Base-by-base conservation (phyloP, 306 rosid species). In the Fagus sylvatica region DNA sequence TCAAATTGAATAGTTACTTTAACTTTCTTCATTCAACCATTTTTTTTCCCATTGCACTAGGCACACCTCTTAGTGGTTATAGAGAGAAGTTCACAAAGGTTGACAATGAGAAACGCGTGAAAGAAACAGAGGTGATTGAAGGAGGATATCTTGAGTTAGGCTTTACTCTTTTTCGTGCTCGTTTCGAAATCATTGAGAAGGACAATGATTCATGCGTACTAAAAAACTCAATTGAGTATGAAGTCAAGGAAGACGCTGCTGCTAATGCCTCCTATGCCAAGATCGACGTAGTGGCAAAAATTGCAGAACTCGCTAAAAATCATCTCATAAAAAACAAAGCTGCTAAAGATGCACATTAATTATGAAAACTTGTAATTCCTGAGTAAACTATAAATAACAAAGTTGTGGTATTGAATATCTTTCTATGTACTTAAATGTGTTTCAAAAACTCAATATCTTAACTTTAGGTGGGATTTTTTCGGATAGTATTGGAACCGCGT, bases 181-280 rank as follows among this genome's bases (percentile, higher is more conserved):
- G 82, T 17, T 40, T 78, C 6, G 82, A 86, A 51, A 41, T 83
- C 34, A 33, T 41, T 1, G 85, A 86, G 62, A 75, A 43, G 30
- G 64, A 7, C 12, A 11, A 40, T 30, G 13, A n/a, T 15, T 70
- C 80, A 62, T 67, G 78, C 82, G 33, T 81, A 8, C 53, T 83
- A 49, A 86, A 73, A 74, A 30, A 78, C 32, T 51, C 76, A 2
- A 10, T 83, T 1, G 80, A 86, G 15, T 86, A 75, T 22, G 82
- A 83, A 12, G 53, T 83, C 42, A 83, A 83, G 62, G 90, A 83
- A 8, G 87, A 86, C 9, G 80, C 85, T 43, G 81, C 87, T 67
- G 71, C 75, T 32, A 81, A 75, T 59, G 74, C 40, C 76, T 78
- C 89, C 2, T 17, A 80, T 6, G 72, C 57, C 22, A 74, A 33